Evolutionary conservation across 78 protist genomes (phyloP).

Genomic region (Diacronema lutheri): DNA sequence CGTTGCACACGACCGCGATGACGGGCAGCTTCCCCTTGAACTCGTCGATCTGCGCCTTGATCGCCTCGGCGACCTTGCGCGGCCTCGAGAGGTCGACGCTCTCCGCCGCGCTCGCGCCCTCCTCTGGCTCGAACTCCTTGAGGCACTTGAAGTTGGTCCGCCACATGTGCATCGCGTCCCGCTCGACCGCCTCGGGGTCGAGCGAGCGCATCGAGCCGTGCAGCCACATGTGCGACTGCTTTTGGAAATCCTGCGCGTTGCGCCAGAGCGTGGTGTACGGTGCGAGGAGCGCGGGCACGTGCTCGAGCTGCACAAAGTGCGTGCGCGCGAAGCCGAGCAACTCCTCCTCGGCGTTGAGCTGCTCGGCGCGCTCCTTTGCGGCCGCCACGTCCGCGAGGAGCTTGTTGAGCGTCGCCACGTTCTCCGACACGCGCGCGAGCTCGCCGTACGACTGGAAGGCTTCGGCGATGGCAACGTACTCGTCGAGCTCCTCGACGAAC

Average conservation of each 20-base stretch:
- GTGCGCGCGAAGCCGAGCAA: not conserved
- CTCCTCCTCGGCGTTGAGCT: not conserved
- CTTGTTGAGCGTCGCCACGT: not conserved
- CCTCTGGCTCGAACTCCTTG: slow-evolving; percentile 21
- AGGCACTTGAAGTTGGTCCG: not conserved
- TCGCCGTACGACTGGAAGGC: not conserved
- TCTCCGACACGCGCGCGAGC: not conserved
- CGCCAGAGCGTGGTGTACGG: not conserved
- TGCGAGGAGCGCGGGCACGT: not conserved
- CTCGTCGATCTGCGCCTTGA: slow-evolving; percentile 26
- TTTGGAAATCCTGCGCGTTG: not conserved
- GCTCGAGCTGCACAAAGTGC: not conserved
- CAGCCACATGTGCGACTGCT: not conserved
- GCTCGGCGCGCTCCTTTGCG: not conserved
- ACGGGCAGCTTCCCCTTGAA: slow-evolving; percentile 49
- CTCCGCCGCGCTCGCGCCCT: not conserved
- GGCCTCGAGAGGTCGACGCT: not conserved
- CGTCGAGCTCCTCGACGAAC: not conserved
- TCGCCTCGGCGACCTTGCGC: not conserved
- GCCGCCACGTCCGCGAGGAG: not conserved
- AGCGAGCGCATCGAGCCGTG: not conserved
- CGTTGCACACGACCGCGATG: slow-evolving; percentile 28
- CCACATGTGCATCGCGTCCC: not conserved
- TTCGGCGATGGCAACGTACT: not conserved
- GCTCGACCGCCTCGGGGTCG: slow-evolving; percentile 8